Conservation (phyloP, 2,329 filamentous ascomycete species). For the Aspergillus sp. region DNA sequence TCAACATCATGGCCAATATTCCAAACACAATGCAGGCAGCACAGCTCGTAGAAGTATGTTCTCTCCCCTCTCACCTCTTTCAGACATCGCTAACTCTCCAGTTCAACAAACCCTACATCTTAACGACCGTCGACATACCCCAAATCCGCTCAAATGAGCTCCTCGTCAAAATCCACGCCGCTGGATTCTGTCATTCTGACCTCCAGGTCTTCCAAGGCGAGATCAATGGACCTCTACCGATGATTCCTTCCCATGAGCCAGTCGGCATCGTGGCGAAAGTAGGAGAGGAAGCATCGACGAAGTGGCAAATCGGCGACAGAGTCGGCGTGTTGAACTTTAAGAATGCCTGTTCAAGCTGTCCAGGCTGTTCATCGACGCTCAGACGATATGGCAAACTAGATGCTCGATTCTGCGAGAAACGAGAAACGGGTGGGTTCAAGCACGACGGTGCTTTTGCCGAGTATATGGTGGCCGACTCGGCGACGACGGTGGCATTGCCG, state of each 20-base stretch:
- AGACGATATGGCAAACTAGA: slow-evolving; percentile 1
- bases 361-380: background rate
- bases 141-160: slow-evolving; percentile 5
- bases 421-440: slow-evolving; percentile 5
- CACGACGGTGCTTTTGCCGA: slow-evolving; percentile 9
- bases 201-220: slow-evolving; percentile 9
- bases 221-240: slow-evolving; percentile 1
- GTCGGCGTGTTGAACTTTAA: slow-evolving; percentile 9
- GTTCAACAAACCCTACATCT: slow-evolving; percentile 2
- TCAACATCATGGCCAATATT: background rate
- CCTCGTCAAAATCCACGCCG: slow-evolving; percentile 5
- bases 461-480: slow-evolving; percentile 8
- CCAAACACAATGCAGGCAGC: background rate
- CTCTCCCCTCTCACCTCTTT: background rate
- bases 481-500: slow-evolving; percentile 3
- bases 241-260: slow-evolving; percentile 8
- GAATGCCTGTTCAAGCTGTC: slow-evolving; percentile 4
- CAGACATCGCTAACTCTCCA: background rate
- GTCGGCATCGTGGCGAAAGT: slow-evolving; percentile 2
- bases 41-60: background rate
- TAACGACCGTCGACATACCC: background rate
- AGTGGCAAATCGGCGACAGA: slow-evolving; percentile 4
- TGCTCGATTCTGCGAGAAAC: slow-evolving; percentile 6
- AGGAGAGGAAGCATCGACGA: background rate
- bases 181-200: slow-evolving; percentile 10